Base-by-base conservation (phyloP, 345 rosid genomes). In the Citrus cavaleriei region DNA sequence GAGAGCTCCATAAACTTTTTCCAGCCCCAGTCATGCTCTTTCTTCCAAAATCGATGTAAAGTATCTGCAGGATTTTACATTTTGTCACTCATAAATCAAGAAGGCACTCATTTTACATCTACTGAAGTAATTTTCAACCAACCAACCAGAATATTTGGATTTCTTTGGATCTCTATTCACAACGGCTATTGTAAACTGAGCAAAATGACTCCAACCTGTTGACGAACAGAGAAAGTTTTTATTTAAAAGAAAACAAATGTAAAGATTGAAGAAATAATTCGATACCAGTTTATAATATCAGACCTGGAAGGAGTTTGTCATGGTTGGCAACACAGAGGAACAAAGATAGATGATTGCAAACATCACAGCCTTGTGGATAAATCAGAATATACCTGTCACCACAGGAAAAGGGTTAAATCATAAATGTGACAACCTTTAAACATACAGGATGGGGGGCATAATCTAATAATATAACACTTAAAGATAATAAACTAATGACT, bases 1-100 rank as follows among this genome's bases (percentile, higher is more conserved):
- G 93, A 87, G 70, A 93, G 85, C 81, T 93, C 99, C 90, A 95
- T 95, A 82, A 95, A 92, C 76, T 95, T 95, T 85, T 92, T 91
- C 98, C 98, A 92, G 3, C 97, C 99, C 99, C 99, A 93, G 66
- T 92, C 94, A 84, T 94, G 95, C 88, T 95, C 98, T 85, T 92
- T 90, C 90, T 95, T 92, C 83, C 93, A 88, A 84, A 95, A 95
- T 35, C 97, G 93, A 86, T 95, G 96, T 58, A 93, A 82, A 27
- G 99, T 90, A 89, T 95, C 98, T 95, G 82, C 83, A 88, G 72
- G 30, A 72, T 66, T 70, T 71, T 46, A 21, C 67, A 75, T 69
- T 70, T 81, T 74, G 84, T 83, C 42, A 79, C 63, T 72, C 67
- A 71, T 35, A 67, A 22, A 86, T 67, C 64, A 76, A 78, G 40